Conservation (phyloP, 23 red algal species). For the Gracilaria vermiculophylla region DNA sequence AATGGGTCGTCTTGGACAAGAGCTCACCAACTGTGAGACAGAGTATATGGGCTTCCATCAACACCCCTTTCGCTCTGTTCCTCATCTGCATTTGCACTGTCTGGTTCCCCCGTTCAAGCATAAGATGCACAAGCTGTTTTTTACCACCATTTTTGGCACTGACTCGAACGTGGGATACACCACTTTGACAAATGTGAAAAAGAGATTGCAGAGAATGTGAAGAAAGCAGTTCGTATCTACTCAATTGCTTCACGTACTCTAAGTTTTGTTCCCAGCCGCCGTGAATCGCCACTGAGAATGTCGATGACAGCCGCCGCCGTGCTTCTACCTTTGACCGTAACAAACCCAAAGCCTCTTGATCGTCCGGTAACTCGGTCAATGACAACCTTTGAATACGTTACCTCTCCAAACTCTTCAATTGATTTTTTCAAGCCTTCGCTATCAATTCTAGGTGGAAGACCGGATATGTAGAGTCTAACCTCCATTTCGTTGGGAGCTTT, state of each 20-base stretch:
- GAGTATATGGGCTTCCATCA: conserved; percentile 38
- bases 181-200: not conserved
- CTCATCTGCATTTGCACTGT: conserved; percentile 37
- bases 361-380: conserved; percentile 55
- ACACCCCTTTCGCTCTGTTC: conserved; percentile 37
- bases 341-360: conserved; percentile 83
- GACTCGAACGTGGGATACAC: not conserved
- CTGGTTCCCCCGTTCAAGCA: conserved; percentile 26
- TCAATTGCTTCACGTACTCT: conserved; percentile 36
- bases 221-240: not conserved
- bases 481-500: not conserved
- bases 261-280: not conserved
- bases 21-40: conserved; percentile 14
- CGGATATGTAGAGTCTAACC: conserved; percentile 33
- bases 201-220: not conserved
- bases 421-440: conserved; percentile 18
- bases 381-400: conserved; percentile 50
- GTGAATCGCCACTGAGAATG: conserved; percentile 31
- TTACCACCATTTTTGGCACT: not conserved
- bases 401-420: conserved; percentile 57
- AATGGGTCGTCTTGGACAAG: conserved; percentile 8
- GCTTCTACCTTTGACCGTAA: conserved; percentile 34
- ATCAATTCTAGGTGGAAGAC: conserved; percentile 20
- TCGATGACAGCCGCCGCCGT: conserved; percentile 51
- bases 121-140: not conserved